A percentile compares a stretch with the other conserved stretches of the same genome.
phyloP scores from a whole-genome alignment of 129 eudicot species.

The Tanacetum coccineum region DNA sequence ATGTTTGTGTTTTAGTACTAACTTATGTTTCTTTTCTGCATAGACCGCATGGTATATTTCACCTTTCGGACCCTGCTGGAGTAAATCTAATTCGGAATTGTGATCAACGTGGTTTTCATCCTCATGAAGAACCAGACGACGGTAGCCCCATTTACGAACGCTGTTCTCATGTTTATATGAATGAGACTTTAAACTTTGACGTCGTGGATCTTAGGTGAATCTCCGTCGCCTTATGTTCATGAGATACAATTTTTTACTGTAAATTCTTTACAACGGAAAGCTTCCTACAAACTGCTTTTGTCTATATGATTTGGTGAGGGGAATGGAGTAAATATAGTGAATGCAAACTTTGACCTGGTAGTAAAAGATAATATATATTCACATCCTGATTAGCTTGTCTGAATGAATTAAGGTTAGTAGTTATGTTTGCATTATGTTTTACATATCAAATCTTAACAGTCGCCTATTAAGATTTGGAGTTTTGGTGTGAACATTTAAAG shows the following conservation, averaged over 20 bases:
- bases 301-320: conserved; percentile 18
- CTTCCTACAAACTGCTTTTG: conserved; percentile 10
- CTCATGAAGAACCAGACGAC: conserved; percentile 93
- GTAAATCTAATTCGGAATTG: conserved; percentile 79
- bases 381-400: no score
- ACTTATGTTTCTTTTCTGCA: conserved; percentile 2
- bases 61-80: conserved; percentile 95
- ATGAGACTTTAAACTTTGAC: conserved; percentile 59
- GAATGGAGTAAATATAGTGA: conserved; percentile 8
- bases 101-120: conserved; percentile 93
- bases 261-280: neutral
- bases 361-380: neutral
- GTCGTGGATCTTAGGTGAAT: conserved; percentile 88
- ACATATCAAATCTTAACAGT: no score
- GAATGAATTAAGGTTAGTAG: neutral
- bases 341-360: neutral
- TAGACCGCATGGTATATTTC: conserved; percentile 98
- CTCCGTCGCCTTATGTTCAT: neutral
- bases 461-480: no score
- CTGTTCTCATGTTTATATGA: conserved; percentile 93
- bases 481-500: no score
- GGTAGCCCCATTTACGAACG: conserved; percentile 91
- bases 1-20: neutral
- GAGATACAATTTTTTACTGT: conserved; percentile 13
- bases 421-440: no score